Percentiles rank a stretch among this genome's conserved stretches.
phyloP scores from a whole-genome alignment of 2,329 filamentous ascomycete genomes.

The Aspergillus viridinutans region DNA sequence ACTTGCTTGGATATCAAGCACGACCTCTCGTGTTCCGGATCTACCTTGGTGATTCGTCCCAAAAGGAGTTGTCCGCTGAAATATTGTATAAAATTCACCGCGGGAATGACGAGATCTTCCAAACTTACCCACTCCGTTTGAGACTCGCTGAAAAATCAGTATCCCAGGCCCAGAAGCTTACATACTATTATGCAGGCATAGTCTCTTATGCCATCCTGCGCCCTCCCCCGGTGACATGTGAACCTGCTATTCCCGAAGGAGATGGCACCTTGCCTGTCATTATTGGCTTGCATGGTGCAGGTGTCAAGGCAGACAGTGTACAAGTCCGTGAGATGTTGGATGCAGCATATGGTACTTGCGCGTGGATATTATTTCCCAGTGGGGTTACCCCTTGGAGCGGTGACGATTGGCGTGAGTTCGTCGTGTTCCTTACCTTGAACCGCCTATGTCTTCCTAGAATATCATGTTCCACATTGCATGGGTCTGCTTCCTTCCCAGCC shows the following conservation, averaged over 20 bases:
- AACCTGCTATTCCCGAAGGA: conserved; percentile 7
- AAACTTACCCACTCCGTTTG: conserved; percentile 14
- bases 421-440: not conserved
- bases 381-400: conserved; percentile 57
- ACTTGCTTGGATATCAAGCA: conserved; percentile 30
- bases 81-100: conserved; percentile 13
- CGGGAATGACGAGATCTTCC: not conserved
- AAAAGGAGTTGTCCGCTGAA: conserved; percentile 13
- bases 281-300: conserved; percentile 54
- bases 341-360: conserved; percentile 48
- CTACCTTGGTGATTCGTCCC: not conserved
- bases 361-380: conserved; percentile 54
- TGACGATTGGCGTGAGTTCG: conserved; percentile 55
- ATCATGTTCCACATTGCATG: not conserved
- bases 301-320: conserved; percentile 50
- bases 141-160: conserved; percentile 18
- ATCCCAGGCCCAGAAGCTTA: conserved; percentile 50
- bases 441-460: not conserved
- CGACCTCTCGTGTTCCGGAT: conserved; percentile 32
- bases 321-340: conserved; percentile 48
- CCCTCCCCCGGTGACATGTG: conserved; percentile 45
- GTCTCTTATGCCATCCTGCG: conserved; percentile 56
- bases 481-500: not conserved
- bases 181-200: conserved; percentile 52
- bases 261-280: conserved; percentile 45